Percentiles rank a stretch among this genome's conserved stretches.
Conservation (phyloP, 352 stramenopile genomes). For the Pythium sp. region DNA sequence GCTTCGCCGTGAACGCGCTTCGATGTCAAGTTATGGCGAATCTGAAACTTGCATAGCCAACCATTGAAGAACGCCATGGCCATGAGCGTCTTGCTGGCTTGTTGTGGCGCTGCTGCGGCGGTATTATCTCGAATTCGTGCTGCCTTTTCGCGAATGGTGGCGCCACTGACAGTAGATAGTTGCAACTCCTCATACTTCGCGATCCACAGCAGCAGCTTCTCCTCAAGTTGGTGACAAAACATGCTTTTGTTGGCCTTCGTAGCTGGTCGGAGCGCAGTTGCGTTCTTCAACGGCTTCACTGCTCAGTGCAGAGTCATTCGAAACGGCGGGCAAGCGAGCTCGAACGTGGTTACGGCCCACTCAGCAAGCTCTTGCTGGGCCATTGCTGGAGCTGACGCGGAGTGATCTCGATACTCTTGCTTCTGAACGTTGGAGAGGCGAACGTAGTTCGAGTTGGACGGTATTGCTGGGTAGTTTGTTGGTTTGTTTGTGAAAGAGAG, state of each 20-base stretch:
- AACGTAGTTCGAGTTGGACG: conserved; percentile 4
- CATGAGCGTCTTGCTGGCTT: too few relatives aligned
- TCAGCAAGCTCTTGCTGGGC: neutral
- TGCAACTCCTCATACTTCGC: neutral
- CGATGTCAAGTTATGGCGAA: neutral
- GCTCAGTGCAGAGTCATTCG: neutral
- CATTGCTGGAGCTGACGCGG: neutral
- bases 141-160: neutral
- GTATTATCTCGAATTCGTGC: neutral
- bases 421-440: neutral
- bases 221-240: neutral
- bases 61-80: neutral
- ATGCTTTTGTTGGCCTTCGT: neutral
- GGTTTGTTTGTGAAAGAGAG: too few relatives aligned
- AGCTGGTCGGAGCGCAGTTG: neutral
- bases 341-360: neutral
- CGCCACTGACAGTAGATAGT: neutral
- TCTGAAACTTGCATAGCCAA: neutral
- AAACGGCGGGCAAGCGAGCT: neutral
- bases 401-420: neutral
- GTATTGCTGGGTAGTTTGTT: neutral
- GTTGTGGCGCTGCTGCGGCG: too few relatives aligned
- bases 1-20: neutral
- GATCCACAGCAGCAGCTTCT: neutral
- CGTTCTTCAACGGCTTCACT: neutral